These are phyloP conservation scores for Aspergillus indologenus DNA, from an alignment of 495 filamentous ascomycete genomes.

Conservation along the genomic window DNA sequence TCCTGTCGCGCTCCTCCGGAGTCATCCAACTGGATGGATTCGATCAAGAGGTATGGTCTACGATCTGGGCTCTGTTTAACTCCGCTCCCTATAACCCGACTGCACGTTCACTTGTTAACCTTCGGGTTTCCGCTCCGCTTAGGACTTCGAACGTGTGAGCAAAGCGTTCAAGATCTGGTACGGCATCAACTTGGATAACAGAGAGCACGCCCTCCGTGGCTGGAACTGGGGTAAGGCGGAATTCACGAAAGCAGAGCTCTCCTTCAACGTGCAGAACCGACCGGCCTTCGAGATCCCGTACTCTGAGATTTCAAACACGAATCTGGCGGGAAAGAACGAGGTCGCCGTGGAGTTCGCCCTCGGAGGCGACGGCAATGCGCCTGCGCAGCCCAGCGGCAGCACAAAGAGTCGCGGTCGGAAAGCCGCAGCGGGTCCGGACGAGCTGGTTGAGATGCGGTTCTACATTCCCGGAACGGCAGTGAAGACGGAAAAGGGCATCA, in stretches of 20 bases:
- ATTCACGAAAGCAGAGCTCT: constrained; percentile 89
- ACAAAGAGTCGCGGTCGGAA: constrained; percentile 81
- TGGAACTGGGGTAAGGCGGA: constrained; percentile 99
- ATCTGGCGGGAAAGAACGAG: constrained; percentile 95
- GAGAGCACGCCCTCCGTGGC: constrained; percentile 90
- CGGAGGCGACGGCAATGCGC: constrained; percentile 64
- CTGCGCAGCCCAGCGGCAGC: constrained; percentile 67
- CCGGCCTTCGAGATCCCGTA: constrained; percentile 98
- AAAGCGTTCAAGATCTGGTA: constrained; percentile 97
- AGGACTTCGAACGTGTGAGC: constrained; percentile 86
- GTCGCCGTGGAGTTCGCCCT: constrained; percentile 91
- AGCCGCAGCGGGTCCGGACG: constrained; percentile 80
- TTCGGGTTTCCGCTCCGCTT: constrained; percentile 3
- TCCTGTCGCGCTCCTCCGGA: constrained; percentile 74
- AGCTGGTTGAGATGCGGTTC: constrained; percentile 97
- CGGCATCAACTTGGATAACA: constrained; percentile 82
- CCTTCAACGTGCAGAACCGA: constrained; percentile 95
- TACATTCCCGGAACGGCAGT: constrained; percentile 92
- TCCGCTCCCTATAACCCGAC: background rate
- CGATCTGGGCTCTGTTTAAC: background rate
- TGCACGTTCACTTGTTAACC: background rate
- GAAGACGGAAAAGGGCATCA: constrained; percentile 68
- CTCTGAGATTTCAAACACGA: constrained; percentile 96
- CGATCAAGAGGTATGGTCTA: constrained; percentile 69
- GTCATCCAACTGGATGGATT: constrained; percentile 96